Percentiles rank a stretch among this genome's conserved stretches.
Conservation (phyloP, 2,329 filamentous ascomycete genomes). For the Pseudovirgaria hyperparasitica region DNA sequence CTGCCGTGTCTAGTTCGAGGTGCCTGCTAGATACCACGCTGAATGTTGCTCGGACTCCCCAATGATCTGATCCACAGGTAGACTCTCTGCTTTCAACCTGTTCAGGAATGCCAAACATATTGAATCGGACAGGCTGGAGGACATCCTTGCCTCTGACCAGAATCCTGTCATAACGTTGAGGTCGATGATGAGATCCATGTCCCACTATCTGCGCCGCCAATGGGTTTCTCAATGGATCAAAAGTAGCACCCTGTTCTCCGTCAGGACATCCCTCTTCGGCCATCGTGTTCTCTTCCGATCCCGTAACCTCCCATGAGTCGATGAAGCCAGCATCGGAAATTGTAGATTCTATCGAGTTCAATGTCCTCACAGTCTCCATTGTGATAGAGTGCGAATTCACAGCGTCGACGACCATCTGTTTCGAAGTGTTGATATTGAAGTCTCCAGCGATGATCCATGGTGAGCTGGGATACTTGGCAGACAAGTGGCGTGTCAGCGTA, state of each 20-base stretch:
- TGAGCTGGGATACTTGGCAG: conserved; percentile 25
- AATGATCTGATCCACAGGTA: conserved; percentile 34
- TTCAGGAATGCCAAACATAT: conserved; percentile 42
- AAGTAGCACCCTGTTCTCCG: conserved; percentile 53
- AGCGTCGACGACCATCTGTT: conserved; percentile 41
- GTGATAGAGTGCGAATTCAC: conserved; percentile 42
- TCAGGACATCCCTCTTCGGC: conserved; percentile 27
- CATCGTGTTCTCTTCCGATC: conserved; percentile 31
- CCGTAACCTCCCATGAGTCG: conserved; percentile 40
- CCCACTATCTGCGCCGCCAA: conserved; percentile 42
- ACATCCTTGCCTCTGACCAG: conserved; percentile 34
- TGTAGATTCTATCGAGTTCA: conserved; percentile 35
- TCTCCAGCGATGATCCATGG: conserved; percentile 50
- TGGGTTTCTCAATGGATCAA: conserved; percentile 45
- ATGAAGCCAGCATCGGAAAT: conserved; percentile 35
- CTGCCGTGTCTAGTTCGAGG: conserved; percentile 5
- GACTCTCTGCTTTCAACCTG: conserved; percentile 10
- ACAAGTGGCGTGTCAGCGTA: conserved; percentile 36
- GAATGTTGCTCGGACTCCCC: conserved; percentile 33
- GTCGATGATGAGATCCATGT: conserved; percentile 43
- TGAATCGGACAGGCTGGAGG: conserved; percentile 36
- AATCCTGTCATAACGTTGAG: conserved; percentile 55
- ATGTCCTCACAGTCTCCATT: conserved; percentile 28
- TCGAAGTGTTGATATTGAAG: conserved; percentile 51
- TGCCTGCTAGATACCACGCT: conserved; percentile 17